These are phyloP conservation scores for Entomortierella beljakovae DNA, from an alignment of 192 early-diverging fungal species.

Conservation along the genomic window DNA sequence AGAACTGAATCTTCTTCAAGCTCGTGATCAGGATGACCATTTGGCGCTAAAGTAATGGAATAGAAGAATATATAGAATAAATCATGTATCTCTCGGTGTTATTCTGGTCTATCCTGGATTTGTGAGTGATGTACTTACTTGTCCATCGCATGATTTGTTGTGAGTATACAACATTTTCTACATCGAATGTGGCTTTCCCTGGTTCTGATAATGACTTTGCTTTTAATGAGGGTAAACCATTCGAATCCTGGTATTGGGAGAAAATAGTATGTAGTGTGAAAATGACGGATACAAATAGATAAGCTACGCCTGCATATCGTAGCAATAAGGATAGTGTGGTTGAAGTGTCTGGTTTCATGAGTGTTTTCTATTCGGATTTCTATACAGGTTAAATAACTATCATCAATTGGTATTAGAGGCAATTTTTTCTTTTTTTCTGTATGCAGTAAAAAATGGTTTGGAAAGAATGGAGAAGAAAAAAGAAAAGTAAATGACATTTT, in stretches of 20 bases:
- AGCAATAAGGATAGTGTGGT: conserved; percentile 9
- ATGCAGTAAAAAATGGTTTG: neutral
- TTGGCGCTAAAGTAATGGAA: neutral
- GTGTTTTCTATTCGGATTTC: too few relatives aligned
- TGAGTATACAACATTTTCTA: conserved; percentile 20
- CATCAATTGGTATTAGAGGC: neutral
- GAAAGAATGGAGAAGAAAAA: neutral
- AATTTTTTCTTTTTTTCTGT: neutral
- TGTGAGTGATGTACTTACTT: conserved; percentile 40
- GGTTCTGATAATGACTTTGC: conserved; percentile 39
- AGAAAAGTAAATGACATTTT: neutral
- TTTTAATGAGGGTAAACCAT: conserved; percentile 1
- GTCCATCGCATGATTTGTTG: conserved; percentile 35
- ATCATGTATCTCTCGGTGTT: too few relatives aligned
- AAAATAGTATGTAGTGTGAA: conserved; percentile 37
- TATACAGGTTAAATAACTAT: too few relatives aligned
- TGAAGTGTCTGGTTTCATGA: conserved; percentile 5
- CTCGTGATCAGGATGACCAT: neutral
- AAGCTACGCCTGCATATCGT: conserved; percentile 22
- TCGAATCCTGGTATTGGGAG: conserved; percentile 22
- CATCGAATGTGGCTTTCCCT: conserved; percentile 34
- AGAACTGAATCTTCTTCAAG: conserved; percentile 20
- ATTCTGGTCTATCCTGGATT: too few relatives aligned
- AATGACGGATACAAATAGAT: conserved; percentile 30
- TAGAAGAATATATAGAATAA: too few relatives aligned